These are phyloP conservation scores for Thielaviopsis euricoi DNA, from an alignment of 2,329 filamentous ascomycete species.

Conservation along the genomic window DNA sequence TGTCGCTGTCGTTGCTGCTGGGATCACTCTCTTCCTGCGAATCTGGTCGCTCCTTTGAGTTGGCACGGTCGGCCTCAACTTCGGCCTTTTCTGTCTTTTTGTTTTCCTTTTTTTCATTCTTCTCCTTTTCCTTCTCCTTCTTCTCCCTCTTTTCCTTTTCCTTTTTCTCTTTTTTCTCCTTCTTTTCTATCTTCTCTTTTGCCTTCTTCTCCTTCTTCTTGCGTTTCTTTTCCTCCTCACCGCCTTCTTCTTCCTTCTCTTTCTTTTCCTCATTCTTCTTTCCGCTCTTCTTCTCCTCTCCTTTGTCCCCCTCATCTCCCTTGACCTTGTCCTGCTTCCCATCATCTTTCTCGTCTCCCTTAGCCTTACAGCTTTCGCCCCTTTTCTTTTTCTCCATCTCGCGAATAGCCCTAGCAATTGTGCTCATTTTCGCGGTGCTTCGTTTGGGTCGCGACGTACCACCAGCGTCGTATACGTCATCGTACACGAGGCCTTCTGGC, in stretches of 20 bases:
- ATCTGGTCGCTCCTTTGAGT: neutral
- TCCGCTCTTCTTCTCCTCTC: neutral
- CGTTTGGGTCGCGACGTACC: neutral
- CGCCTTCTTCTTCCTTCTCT: neutral
- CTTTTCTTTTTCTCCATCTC: neutral
- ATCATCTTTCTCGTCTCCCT: neutral
- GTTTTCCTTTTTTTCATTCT: neutral
- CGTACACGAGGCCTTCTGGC: neutral
- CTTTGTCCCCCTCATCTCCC: neutral
- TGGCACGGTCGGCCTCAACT: neutral
- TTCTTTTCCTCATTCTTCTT: neutral
- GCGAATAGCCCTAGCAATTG: neutral
- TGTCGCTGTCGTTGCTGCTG: neutral
- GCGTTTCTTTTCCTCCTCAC: neutral
- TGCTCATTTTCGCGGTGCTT: neutral
- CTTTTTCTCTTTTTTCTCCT: neutral
- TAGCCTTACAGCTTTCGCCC: neutral
- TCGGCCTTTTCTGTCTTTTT: neutral
- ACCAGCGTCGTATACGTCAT: neutral
- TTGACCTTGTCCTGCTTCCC: neutral
- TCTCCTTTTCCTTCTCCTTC: neutral
- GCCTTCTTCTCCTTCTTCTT: neutral
- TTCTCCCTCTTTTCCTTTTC: neutral
- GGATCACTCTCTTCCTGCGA: too few relatives aligned
- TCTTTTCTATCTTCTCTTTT: neutral